Conservation (phyloP, 2,329 filamentous ascomycete genomes). For the Pyrenophora tritici-repentis region DNA sequence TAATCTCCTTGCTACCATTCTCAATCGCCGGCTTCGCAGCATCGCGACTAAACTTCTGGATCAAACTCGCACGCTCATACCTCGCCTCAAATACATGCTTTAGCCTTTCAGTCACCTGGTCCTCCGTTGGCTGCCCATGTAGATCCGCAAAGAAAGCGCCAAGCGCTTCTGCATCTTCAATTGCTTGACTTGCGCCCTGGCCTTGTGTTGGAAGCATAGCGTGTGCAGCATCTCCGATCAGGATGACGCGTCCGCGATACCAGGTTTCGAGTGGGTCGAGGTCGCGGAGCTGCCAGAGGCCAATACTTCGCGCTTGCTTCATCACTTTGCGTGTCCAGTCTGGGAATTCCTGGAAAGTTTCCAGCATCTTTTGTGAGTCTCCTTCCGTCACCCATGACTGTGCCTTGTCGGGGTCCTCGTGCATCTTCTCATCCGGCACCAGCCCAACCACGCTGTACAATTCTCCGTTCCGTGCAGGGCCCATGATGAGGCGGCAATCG, state of each 20-base stretch:
- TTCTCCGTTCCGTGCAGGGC: slow-evolving; percentile 49
- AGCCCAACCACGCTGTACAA: slow-evolving; percentile 53
- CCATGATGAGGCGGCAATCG: slow-evolving; percentile 53
- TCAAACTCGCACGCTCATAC: slow-evolving; percentile 48
- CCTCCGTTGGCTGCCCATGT: slow-evolving; percentile 8
- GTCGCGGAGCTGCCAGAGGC: slow-evolving; percentile 55
- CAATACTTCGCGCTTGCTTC: slow-evolving; percentile 40
- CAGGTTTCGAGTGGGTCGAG: slow-evolving; percentile 52
- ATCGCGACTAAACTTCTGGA: slow-evolving; percentile 53
- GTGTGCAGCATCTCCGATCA: slow-evolving; percentile 59
- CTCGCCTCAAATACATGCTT: slow-evolving; percentile 15
- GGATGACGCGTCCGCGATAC: slow-evolving; percentile 54
- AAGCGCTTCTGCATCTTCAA: slow-evolving; percentile 57
- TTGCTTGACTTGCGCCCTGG: slow-evolving; percentile 60
- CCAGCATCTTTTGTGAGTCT: slow-evolving; percentile 44
- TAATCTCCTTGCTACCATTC: slow-evolving; percentile 37
- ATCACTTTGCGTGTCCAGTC: slow-evolving; percentile 50
- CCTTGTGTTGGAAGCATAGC: slow-evolving; percentile 60
- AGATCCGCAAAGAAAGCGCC: slow-evolving; percentile 24
- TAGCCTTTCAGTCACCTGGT: slow-evolving; percentile 24
- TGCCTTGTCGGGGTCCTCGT: slow-evolving; percentile 45
- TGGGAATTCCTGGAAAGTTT: slow-evolving; percentile 51
- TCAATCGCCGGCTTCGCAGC: slow-evolving; percentile 49
- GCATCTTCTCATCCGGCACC: slow-evolving; percentile 52
- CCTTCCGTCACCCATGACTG: slow-evolving; percentile 51